Percentiles rank a stretch among this genome's conserved stretches.
Conservation (phyloP, 331 rosid genomes). For the Stylosanthes scabra region DNA sequence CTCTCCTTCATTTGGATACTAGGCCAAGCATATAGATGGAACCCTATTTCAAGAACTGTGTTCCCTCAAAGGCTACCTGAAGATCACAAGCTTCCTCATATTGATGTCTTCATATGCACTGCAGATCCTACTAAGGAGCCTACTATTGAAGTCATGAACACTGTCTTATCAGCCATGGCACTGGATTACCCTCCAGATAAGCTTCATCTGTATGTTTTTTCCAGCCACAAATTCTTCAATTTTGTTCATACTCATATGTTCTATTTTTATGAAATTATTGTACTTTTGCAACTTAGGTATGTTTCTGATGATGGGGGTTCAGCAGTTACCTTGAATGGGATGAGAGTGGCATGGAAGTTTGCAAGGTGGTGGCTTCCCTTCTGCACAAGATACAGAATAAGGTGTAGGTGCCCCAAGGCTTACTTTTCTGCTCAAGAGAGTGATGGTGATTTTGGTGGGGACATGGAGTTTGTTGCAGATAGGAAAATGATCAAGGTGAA, state of each 20-base stretch:
- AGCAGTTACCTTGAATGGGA: constrained; percentile 48
- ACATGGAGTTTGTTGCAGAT: constrained; percentile 43
- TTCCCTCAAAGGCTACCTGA: constrained; percentile 60
- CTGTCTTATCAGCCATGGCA: constrained; percentile 76
- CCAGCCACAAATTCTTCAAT: too few species aligned
- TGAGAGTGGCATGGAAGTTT: constrained; percentile 61
- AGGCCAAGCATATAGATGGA: constrained; percentile 53
- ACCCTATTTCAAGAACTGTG: constrained; percentile 48
- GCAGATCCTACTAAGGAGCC: constrained; percentile 72
- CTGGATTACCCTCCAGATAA: constrained; percentile 72
- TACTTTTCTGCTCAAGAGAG: constrained; percentile 50
- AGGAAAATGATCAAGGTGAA: constrained; percentile 53
- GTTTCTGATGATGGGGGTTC: constrained; percentile 79
- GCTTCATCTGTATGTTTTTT: constrained; percentile 56
- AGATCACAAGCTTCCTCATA: constrained; percentile 56
- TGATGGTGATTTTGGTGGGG: constrained; percentile 29
- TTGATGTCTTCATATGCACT: constrained; percentile 75
- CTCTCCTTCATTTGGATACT: constrained; percentile 73
- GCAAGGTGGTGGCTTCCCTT: constrained; percentile 73
- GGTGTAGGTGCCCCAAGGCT: constrained; percentile 58
- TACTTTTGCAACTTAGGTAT: too few species aligned
- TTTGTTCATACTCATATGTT: too few species aligned
- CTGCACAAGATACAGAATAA: constrained; percentile 51
- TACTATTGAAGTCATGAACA: constrained; percentile 67
- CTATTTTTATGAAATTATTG: too few species aligned